Conservation (phyloP, 2,329 filamentous ascomycete species). For the Nannizziopsis arthrosporioides region DNA sequence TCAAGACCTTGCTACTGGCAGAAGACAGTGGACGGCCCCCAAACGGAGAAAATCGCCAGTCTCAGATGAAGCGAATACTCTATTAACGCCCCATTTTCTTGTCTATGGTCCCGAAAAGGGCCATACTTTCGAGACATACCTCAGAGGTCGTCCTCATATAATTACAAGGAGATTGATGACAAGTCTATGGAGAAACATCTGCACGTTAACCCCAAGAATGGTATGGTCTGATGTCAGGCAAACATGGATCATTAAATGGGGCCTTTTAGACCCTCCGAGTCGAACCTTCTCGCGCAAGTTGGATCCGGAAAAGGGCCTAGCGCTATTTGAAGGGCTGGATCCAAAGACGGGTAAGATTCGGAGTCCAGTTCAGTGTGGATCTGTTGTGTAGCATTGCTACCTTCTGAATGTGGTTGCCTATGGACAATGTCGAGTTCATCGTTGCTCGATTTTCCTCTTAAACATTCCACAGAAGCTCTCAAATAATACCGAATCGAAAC, state of each 20-base stretch:
- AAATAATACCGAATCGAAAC: conserved; percentile 60
- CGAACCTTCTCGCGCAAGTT: conserved; percentile 10
- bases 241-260: conserved; percentile 25
- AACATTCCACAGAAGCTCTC: conserved; percentile 81
- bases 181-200: conserved; percentile 29
- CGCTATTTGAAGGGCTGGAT: conserved; percentile 15
- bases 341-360: conserved; percentile 6
- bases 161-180: conserved; percentile 32
- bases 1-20: conserved; percentile 25
- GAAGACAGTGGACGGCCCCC: conserved; percentile 22
- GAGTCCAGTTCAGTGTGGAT: not conserved
- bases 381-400: not conserved
- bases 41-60: conserved; percentile 19
- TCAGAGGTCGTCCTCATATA: conserved; percentile 29
- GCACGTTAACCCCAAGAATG: conserved; percentile 24
- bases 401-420: too few relatives aligned
- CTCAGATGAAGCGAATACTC: conserved; percentile 4
- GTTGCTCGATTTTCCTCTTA: conserved; percentile 40
- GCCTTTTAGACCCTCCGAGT: conserved; percentile 4
- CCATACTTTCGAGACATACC: conserved; percentile 25
- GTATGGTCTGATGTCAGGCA: conserved; percentile 17
- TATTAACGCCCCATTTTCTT: conserved; percentile 23
- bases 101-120: conserved; percentile 28
- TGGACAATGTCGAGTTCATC: too few relatives aligned
- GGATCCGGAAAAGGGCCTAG: conserved; percentile 9